A percentile compares a stretch with the other conserved stretches of the same genome.
phyloP scores from a whole-genome alignment of 495 filamentous ascomycete species.

The Xylaria telfairii region DNA sequence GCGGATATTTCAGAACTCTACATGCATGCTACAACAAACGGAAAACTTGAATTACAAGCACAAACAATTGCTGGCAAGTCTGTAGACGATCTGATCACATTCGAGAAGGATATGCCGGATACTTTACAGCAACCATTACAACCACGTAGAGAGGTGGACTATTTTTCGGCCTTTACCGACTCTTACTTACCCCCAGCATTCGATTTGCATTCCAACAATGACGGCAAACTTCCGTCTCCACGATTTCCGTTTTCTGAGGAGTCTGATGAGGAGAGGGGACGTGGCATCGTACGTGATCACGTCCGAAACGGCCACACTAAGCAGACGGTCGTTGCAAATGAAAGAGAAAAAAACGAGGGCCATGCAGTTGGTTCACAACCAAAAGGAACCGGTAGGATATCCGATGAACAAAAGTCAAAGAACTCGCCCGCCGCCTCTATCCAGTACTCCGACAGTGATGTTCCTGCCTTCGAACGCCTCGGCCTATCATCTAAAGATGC shows the following conservation, averaged over 20 bases:
- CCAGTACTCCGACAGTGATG: constrained; percentile 40
- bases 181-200: constrained; percentile 36
- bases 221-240: constrained; percentile 32
- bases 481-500: constrained; percentile 37
- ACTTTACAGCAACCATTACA: constrained; percentile 25
- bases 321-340: constrained; percentile 1
- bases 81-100: constrained; percentile 21
- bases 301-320: constrained; percentile 18
- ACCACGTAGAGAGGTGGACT: constrained; percentile 33
- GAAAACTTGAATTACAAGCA: neutral
- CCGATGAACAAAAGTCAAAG: constrained; percentile 28
- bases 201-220: constrained; percentile 31
- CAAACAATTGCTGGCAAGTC: neutral
- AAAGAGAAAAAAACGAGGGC: constrained; percentile 14
- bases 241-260: constrained; percentile 31
- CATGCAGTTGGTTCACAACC: neutral
- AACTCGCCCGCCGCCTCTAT: constrained; percentile 36
- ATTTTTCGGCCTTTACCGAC: constrained; percentile 36
- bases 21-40: neutral
- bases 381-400: constrained; percentile 15
- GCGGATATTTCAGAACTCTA: neutral
- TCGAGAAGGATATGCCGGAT: constrained; percentile 19
- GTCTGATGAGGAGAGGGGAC: constrained; percentile 31
- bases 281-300: neutral
- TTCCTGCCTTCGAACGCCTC: constrained; percentile 38